Evolutionary conservation across 768 basidiomycete genomes (phyloP).

Genomic region (Cystobasidium tubakii): DNA sequence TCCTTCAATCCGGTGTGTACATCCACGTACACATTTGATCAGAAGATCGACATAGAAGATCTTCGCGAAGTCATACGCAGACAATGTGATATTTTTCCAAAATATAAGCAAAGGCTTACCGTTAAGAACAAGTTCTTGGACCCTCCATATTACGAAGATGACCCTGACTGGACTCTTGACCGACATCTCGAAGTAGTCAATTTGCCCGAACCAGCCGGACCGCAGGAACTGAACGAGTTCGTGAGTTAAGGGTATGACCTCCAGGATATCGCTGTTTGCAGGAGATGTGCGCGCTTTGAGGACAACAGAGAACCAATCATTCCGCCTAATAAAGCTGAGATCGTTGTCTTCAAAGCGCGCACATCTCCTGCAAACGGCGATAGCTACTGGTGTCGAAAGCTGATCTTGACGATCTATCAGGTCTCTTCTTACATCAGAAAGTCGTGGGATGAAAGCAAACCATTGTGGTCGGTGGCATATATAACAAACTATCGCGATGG

Average conservation of each 20-base stretch:
- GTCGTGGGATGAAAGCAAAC: constrained; percentile 25
- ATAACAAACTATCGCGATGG: constrained; percentile 25
- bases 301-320: too few species aligned
- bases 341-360: too few species aligned
- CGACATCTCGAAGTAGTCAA: constrained; percentile 16
- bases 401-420: too few species aligned
- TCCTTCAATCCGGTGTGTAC: constrained; percentile 31
- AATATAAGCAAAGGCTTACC: constrained; percentile 13
- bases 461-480: constrained; percentile 24
- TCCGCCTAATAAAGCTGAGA: too few species aligned
- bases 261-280: too few species aligned
- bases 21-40: constrained; percentile 2
- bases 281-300: too few species aligned
- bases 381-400: too few species aligned
- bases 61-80: constrained; percentile 5
- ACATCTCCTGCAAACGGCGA: too few species aligned
- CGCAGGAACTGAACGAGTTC: constrained; percentile 25
- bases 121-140: constrained; percentile 2
- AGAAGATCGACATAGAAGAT: neutral
- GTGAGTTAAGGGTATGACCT: too few species aligned
- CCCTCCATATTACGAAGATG: constrained; percentile 23
- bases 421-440: constrained; percentile 9
- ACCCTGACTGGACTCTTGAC: constrained; percentile 21
- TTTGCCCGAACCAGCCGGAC: constrained; percentile 8
- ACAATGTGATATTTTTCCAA: constrained; percentile 29